A percentile compares a stretch with the other conserved stretches of the same genome.
Evolutionary conservation across 148 eudicot species (phyloP).

Genomic region (Nepenthes mirabilis): DNA sequence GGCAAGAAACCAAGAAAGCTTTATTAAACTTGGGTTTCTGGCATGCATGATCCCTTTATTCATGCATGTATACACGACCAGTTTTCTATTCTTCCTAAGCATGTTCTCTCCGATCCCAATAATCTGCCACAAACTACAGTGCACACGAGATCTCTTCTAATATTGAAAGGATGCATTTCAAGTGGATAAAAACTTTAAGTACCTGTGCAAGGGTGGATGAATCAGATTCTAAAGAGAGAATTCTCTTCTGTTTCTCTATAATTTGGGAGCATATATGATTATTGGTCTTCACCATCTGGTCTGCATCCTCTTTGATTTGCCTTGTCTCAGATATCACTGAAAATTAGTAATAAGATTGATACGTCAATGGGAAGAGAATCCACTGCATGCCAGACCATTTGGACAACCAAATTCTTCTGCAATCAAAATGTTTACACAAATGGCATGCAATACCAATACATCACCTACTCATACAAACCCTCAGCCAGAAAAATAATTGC

Average conservation of each 20-base stretch:
- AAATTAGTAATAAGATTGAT: background rate
- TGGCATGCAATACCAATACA: background rate
- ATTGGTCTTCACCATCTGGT: conserved; percentile 41
- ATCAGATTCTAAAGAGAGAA: conserved; percentile 51
- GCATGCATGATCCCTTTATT: background rate
- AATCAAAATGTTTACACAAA: too few species aligned
- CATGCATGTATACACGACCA: background rate
- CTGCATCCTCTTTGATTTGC: conserved; percentile 48
- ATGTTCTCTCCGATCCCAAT: background rate
- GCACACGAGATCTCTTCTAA: too few species aligned
- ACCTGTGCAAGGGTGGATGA: conserved; percentile 58
- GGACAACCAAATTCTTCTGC: background rate
- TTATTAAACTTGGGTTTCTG: too few species aligned
- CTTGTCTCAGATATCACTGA: conserved; percentile 45
- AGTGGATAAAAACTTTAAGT: background rate
- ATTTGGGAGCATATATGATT: conserved; percentile 57
- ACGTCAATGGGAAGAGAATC: background rate
- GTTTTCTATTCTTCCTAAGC: too few species aligned
- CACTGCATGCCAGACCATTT: background rate
- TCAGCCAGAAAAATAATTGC: too few species aligned
- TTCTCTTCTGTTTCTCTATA: conserved; percentile 57
- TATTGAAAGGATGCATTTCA: background rate
- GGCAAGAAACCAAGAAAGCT: too few species aligned
- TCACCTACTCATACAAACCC: too few species aligned
- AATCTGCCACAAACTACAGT: background rate